Evolutionary conservation across 495 filamentous ascomycete genomes (phyloP).

Genomic region (Astrothelium subdiscretum): DNA sequence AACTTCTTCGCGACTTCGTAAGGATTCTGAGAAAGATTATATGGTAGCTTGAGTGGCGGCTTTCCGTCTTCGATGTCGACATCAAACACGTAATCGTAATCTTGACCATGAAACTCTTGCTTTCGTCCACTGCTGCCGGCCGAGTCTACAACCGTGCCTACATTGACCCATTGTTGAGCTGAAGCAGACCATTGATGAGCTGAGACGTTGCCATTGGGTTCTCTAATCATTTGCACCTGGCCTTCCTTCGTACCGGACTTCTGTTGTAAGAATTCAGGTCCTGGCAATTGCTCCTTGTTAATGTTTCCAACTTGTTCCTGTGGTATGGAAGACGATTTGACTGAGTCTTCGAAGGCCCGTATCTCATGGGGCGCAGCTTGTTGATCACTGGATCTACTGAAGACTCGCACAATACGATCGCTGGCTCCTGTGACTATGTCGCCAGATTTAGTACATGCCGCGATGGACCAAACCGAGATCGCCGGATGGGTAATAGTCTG

Average conservation of each 20-base stretch:
- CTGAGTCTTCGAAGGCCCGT: slow-evolving; percentile 64
- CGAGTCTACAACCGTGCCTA: slow-evolving; percentile 88
- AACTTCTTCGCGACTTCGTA: slow-evolving; percentile 90
- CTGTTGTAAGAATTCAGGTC: slow-evolving; percentile 67
- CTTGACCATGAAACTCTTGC: slow-evolving; percentile 64
- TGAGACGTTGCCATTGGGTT: slow-evolving; percentile 59
- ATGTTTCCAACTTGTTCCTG: slow-evolving; percentile 68
- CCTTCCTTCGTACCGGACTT: slow-evolving; percentile 85
- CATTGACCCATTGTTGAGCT: slow-evolving; percentile 62
- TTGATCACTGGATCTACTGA: slow-evolving; percentile 62
- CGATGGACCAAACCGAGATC: slow-evolving; percentile 90
- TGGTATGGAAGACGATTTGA: slow-evolving; percentile 73
- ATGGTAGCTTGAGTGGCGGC: slow-evolving; percentile 86
- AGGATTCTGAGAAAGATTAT: slow-evolving; percentile 83
- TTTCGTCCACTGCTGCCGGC: slow-evolving; percentile 69
- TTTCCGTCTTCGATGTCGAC: slow-evolving; percentile 96
- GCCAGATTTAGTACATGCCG: slow-evolving; percentile 65
- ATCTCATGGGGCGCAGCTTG: slow-evolving; percentile 48
- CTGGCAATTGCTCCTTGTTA: slow-evolving; percentile 82
- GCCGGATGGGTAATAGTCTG: slow-evolving; percentile 97
- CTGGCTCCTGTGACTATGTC: slow-evolving; percentile 91
- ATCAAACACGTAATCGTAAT: slow-evolving; percentile 97
- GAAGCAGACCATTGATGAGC: slow-evolving; percentile 35
- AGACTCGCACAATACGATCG: slow-evolving; percentile 76
- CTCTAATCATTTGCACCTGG: slow-evolving; percentile 81